A percentile compares a stretch with the other conserved stretches of the same genome.
Evolutionary conservation across 2,329 filamentous ascomycete species (phyloP).

Genomic region (Neonectria punicea): DNA sequence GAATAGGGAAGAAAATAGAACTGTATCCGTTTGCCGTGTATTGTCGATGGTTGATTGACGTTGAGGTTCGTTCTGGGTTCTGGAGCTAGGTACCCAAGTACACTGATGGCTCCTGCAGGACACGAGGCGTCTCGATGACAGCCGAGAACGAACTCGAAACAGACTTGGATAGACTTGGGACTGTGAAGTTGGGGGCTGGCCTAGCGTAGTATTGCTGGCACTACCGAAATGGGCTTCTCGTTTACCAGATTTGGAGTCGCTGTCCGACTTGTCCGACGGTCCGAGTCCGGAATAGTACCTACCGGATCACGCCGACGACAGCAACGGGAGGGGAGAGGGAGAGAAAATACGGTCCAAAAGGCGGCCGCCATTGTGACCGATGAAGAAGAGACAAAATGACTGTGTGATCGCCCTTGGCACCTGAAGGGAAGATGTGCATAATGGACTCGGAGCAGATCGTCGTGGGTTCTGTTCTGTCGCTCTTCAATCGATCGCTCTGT

Average conservation of each 20-base stretch:
- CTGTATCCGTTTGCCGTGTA: neutral
- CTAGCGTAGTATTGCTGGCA: neutral
- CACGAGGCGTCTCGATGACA: neutral
- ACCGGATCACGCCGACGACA: neutral
- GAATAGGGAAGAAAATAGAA: slow-evolving; percentile 9
- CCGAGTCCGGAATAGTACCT: neutral
- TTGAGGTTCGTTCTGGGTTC: neutral
- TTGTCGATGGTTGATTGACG: neutral
- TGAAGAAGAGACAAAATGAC: neutral
- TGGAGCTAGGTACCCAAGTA: neutral
- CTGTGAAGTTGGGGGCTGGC: neutral
- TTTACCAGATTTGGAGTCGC: slow-evolving; percentile 8
- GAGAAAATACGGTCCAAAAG: too few relatives aligned
- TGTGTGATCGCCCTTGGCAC: neutral
- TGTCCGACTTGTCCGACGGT: neutral
- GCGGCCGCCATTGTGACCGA: neutral
- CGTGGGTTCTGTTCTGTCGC: neutral
- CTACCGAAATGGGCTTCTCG: slow-evolving; percentile 4
- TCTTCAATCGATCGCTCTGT: neutral
- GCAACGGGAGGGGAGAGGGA: too few relatives aligned
- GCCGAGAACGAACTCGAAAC: neutral
- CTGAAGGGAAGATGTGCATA: neutral
- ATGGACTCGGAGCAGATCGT: neutral
- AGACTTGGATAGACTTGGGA: neutral
- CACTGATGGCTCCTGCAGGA: neutral